Evolutionary conservation across 768 basidiomycete genomes (phyloP), one percentile per base, ranked within the genome.

Genomic region (Kwoniella sp.): DNA sequence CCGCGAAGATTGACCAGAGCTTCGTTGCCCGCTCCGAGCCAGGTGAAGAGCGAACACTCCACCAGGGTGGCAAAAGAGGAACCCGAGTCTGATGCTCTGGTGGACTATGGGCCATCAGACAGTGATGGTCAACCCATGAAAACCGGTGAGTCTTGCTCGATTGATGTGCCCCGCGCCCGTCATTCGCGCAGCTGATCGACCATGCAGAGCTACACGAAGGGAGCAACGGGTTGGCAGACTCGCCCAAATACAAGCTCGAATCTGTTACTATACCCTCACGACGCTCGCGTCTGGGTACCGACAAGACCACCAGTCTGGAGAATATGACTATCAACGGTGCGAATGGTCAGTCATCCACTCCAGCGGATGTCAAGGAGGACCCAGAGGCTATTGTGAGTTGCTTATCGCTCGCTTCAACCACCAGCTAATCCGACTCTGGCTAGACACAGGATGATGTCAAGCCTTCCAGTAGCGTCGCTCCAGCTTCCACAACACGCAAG

Each of bases 271-370:
- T 69, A 0, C 63, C 64, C 8, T 28, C 46, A 14, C 44, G 65
- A 44, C 40, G 67, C 23, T 69, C 67, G 8, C 62, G 59, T 44
- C 46, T 69, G 14, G 59, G 57, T 4, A 17, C 44, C 28, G 67
- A 65, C 15, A 63, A 64, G 38, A 69, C 67, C 0, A 56, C 46
- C 3, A 66, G 65, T 36, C 47, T 53, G 2, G 67, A 69, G 38
- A 69, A 69, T 34, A 29, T 66, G 27, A 69, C 67, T 5, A 60
- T 69, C 10, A 62, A 56, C 10, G 64, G 62, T 3, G 46, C 23
- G 44, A 50, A 46, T 23, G 27, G 40, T 6, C 31, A 29, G 8
- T 12, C 22, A 22, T n/a, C 32, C 33, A 32, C 14, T 12, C 4
- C 34, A 19, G 27, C 25, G 23, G 20, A 49, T 23, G 37, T 38